Evolutionary conservation across 495 filamentous ascomycete species (phyloP).

Genomic region (Xylaria acuta): DNA sequence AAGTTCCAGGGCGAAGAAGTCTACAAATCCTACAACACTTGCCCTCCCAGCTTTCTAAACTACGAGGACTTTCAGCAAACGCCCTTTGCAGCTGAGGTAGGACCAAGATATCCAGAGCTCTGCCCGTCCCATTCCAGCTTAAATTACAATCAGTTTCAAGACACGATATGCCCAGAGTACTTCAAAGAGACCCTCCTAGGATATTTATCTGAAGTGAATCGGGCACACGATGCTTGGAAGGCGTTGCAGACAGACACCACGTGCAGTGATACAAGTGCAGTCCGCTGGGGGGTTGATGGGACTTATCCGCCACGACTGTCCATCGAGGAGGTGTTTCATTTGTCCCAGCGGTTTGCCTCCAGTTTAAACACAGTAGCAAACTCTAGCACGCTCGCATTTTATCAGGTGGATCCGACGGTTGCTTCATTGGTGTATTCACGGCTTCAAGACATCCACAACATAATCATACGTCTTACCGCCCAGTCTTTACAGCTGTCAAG

Average conservation of each 20-base stretch:
- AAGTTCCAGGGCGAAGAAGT: not conserved
- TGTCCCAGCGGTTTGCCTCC: not conserved
- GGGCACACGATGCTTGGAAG: not conserved
- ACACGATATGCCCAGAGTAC: not conserved
- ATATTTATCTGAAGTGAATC: not conserved
- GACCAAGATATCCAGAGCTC: not conserved
- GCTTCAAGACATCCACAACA: not conserved
- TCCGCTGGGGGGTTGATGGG: not conserved
- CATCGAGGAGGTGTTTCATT: slow-evolving; percentile 5
- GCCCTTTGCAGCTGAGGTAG: not conserved
- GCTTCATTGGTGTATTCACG: slow-evolving; percentile 3
- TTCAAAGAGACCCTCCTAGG: not conserved
- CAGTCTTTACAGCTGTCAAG: not conserved
- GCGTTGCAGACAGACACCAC: slow-evolving; percentile 17
- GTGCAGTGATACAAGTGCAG: not conserved
- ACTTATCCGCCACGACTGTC: not conserved
- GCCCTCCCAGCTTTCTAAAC: not conserved
- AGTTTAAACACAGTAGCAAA: not conserved
- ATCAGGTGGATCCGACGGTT: not conserved
- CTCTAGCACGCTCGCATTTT: not conserved
- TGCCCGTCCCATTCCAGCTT: not conserved
- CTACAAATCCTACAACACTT: not conserved
- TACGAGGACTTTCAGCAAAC: not conserved
- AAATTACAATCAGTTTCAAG: slow-evolving; percentile 10
- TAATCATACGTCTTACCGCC: not conserved